phyloP scores from a whole-genome alignment of 495 filamentous ascomycete genomes.

The Xylaria telfairii region DNA sequence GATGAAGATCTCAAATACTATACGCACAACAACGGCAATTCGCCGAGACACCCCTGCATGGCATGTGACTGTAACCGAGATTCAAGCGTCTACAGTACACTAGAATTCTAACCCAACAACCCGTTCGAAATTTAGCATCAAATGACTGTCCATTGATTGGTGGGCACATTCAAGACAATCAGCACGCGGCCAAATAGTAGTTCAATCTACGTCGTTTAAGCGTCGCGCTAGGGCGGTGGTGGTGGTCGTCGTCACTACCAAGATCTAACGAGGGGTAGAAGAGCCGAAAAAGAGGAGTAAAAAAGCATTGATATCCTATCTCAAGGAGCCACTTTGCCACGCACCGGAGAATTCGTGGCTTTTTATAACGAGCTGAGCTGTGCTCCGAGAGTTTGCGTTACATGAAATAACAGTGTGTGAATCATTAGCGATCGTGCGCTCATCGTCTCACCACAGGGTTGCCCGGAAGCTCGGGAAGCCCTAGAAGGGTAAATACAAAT shows the following conservation, averaged over 20 bases:
- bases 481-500: not conserved
- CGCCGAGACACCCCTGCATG: not conserved
- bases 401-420: not conserved
- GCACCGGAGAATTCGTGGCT: not conserved
- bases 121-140: not conserved
- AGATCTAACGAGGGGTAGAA: not conserved
- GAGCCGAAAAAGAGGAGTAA: not conserved
- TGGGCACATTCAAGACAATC: not conserved
- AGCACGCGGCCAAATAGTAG: not conserved
- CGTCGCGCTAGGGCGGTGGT: constrained; percentile 11
- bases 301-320: not conserved
- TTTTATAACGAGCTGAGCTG: not conserved
- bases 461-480: constrained; percentile 16
- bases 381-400: not conserved
- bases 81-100: not conserved
- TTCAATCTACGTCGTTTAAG: not conserved
- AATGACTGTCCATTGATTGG: not conserved
- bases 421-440: not conserved
- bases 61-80: not conserved
- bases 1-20: constrained; percentile 1
- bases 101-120: not conserved
- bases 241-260: not conserved
- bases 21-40: not conserved
- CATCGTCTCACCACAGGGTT: not conserved
- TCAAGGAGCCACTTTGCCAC: not conserved